A percentile compares a stretch with the other conserved stretches of the same genome.
phyloP scores from a whole-genome alignment of 1,284 basidiomycete species.

The Microbotryum scabiosae region DNA sequence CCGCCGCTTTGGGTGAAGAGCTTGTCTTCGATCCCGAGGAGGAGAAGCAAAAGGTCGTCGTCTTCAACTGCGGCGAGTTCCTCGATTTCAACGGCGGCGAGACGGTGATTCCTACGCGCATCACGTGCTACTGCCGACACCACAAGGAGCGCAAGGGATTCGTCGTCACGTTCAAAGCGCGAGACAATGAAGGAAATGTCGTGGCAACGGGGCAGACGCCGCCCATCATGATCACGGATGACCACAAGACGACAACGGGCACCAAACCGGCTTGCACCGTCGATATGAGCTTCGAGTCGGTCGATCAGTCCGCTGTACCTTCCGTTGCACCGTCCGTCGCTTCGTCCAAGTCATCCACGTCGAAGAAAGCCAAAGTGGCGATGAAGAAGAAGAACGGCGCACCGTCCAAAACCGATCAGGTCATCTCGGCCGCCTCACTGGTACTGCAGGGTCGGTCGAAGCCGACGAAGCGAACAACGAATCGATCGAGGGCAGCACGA shows the following conservation, averaged over 20 bases:
- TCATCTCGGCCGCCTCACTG: too few species aligned
- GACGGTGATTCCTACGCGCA: slow-evolving; percentile 79
- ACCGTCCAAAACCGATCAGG: neutral
- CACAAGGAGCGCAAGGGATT: slow-evolving; percentile 97
- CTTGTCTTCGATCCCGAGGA: slow-evolving; percentile 31
- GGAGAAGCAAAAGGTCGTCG: slow-evolving; percentile 60
- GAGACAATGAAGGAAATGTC: slow-evolving; percentile 67
- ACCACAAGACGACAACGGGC: slow-evolving; percentile 72
- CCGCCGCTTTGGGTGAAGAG: slow-evolving; percentile 31
- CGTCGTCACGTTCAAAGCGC: slow-evolving; percentile 78
- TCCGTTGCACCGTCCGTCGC: slow-evolving; percentile 2
- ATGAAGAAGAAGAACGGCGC: slow-evolving; percentile 13
- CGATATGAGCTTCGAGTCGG: slow-evolving; percentile 4
- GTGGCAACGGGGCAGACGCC: slow-evolving; percentile 76
- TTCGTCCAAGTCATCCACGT: neutral
- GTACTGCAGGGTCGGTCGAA: neutral
- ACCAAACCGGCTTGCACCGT: slow-evolving; percentile 28
- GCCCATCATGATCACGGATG: slow-evolving; percentile 98
- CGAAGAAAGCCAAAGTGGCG: neutral
- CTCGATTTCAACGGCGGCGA: slow-evolving; percentile 84
- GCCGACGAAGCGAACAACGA: slow-evolving; percentile 2
- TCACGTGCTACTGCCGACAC: slow-evolving; percentile 98
- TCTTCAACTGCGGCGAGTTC: slow-evolving; percentile 91
- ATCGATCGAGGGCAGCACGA: too few species aligned
- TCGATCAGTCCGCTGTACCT: slow-evolving; percentile 13